phyloP scores from a whole-genome alignment of 257 asterid species.

The Paulownia fortunei region DNA sequence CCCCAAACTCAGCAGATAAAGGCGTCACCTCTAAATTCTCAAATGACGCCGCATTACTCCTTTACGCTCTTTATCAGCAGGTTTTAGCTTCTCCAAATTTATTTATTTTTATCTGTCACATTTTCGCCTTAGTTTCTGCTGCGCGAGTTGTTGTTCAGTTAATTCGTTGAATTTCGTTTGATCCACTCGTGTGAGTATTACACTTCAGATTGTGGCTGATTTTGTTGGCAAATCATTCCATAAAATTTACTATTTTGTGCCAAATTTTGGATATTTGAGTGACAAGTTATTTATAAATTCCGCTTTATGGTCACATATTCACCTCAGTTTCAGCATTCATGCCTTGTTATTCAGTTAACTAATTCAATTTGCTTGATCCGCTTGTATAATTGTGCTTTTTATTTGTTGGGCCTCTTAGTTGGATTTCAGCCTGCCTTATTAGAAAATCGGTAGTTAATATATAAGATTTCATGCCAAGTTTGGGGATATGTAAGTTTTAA shows the following conservation, averaged over 20 bases:
- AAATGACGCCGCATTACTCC: slow-evolving; percentile 84
- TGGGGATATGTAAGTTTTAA: neutral
- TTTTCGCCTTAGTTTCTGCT: slow-evolving; percentile 15
- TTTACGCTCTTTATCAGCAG: slow-evolving; percentile 93
- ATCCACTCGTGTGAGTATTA: slow-evolving; percentile 29
- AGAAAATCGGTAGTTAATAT: neutral
- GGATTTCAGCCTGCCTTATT: neutral
- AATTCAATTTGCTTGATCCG: slow-evolving; percentile 25
- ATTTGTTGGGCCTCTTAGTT: slow-evolving; percentile 6
- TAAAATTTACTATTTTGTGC: neutral
- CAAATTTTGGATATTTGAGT: slow-evolving; percentile 1
- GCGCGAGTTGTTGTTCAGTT: slow-evolving; percentile 20
- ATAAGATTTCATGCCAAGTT: neutral
- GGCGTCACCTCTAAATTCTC: slow-evolving; percentile 81
- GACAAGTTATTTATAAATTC: neutral
- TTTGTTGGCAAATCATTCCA: neutral
- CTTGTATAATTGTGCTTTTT: neutral
- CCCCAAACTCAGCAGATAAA: slow-evolving; percentile 67
- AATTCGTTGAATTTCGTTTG: slow-evolving; percentile 33
- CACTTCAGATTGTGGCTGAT: slow-evolving; percentile 20
- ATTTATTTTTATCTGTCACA: neutral
- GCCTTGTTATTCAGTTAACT: slow-evolving; percentile 12
- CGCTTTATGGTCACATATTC: neutral
- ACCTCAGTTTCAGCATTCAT: slow-evolving; percentile 12
- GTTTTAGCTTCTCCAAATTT: slow-evolving; percentile 36